These are phyloP conservation scores for Rhizopus stolonifer DNA, from an alignment of 371 early-diverging fungal genomes.

Conservation along the genomic window DNA sequence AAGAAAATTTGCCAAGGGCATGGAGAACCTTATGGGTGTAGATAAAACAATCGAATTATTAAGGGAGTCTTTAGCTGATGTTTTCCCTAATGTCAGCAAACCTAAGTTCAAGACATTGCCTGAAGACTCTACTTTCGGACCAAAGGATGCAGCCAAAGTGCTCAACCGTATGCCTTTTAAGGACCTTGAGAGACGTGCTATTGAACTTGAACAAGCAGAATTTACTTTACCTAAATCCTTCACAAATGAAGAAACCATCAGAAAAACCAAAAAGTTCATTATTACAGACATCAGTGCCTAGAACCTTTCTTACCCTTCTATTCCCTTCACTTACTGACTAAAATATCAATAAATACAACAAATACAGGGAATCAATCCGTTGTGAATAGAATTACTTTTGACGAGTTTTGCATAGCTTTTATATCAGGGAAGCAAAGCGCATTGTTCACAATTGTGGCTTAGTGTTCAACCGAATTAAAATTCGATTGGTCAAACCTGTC, in stretches of 20 bases:
- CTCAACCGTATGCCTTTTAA: constrained; percentile 74
- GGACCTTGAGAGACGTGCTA: constrained; percentile 54
- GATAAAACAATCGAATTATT: constrained; percentile 29
- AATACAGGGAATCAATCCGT: too few species aligned
- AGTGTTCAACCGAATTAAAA: too few species aligned
- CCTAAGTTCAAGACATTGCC: constrained; percentile 80
- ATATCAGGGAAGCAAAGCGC: too few species aligned
- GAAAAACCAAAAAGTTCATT: constrained; percentile 28
- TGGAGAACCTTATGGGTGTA: constrained; percentile 83
- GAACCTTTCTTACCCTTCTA: too few species aligned
- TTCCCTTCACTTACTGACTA: too few species aligned
- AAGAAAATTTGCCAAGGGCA: constrained; percentile 67
- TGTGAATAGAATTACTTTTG: too few species aligned
- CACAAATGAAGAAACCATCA: constrained; percentile 9
- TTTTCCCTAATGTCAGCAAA: constrained; percentile 66
- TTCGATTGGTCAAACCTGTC: too few species aligned
- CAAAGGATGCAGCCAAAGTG: constrained; percentile 79
- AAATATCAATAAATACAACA: too few species aligned
- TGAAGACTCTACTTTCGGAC: constrained; percentile 71
- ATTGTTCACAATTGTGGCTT: too few species aligned
- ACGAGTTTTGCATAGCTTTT: too few species aligned
- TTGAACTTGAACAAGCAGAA: constrained; percentile 42
- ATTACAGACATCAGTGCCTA: constrained; percentile 48
- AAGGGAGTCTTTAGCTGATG: constrained; percentile 63
- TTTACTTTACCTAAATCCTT: constrained; percentile 31